These are phyloP conservation scores for Candida nonsorbophila DNA, from an alignment of 805 yeast species.

Conservation along the genomic window DNA sequence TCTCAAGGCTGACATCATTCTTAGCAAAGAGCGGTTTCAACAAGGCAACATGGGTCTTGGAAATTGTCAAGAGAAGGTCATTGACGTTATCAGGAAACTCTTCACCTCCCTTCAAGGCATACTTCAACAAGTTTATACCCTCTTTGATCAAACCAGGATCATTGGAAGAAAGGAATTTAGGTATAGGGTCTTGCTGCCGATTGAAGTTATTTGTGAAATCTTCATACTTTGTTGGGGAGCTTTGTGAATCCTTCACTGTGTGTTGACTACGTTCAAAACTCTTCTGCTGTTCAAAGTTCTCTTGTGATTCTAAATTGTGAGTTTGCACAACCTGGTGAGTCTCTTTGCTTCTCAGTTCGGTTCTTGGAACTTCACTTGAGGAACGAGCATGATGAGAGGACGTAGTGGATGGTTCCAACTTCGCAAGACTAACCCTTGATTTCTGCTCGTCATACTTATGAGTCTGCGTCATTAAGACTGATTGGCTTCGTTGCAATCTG, in stretches of 20 bases:
- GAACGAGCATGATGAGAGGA: no score
- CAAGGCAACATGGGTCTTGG: conserved; percentile 23
- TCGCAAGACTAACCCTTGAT: no score
- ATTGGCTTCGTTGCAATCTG: background rate
- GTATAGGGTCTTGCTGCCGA: conserved; percentile 30
- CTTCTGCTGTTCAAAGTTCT: background rate
- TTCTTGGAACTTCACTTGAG: no score
- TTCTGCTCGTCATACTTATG: no score
- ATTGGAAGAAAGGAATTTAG: conserved; percentile 29
- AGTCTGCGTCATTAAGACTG: background rate
- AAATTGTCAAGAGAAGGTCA: conserved; percentile 17
- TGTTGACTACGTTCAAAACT: no score
- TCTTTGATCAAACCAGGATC: conserved; percentile 23
- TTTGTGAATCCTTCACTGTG: no score
- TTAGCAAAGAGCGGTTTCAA: conserved; percentile 26
- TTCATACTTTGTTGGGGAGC: no score
- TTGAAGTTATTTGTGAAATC: no score
- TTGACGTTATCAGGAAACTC: conserved; percentile 20
- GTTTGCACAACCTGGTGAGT: background rate
- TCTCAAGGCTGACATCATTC: conserved; percentile 19
- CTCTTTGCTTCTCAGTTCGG: no score
- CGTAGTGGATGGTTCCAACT: no score
- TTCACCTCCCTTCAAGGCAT: conserved; percentile 33
- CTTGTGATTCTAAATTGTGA: background rate
- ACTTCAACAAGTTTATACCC: conserved; percentile 32